Conservation (phyloP, 192 early-diverging fungal genomes). For the Chytriomyces confervae region DNA sequence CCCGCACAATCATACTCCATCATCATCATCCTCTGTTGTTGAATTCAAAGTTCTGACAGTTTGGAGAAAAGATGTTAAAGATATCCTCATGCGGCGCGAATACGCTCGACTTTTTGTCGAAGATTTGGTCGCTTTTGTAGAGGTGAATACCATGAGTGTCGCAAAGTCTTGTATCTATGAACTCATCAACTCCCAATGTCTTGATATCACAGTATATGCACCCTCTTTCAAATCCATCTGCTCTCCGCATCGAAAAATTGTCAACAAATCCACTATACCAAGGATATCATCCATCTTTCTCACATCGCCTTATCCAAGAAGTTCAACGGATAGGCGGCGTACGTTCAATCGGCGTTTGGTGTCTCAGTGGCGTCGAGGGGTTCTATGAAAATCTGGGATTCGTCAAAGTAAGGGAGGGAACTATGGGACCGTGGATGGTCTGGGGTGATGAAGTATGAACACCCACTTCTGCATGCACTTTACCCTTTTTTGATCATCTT, state of each 20-base stretch:
- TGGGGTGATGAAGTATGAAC: constrained; percentile 9
- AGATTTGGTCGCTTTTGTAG: constrained; percentile 31
- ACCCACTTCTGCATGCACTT: no score
- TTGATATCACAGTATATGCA: constrained; percentile 18
- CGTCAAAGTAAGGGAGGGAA: constrained; percentile 11
- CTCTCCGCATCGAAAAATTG: constrained; percentile 27
- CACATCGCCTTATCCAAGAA: constrained; percentile 17
- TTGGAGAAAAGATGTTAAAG: constrained; percentile 21
- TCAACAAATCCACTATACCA: constrained; percentile 8
- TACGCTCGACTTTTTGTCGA: neutral
- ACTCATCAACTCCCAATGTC: neutral
- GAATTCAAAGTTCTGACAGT: constrained; percentile 26
- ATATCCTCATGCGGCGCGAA: constrained; percentile 8
- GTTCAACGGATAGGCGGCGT: constrained; percentile 10
- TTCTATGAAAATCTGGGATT: constrained; percentile 30
- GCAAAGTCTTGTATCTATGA: neutral
- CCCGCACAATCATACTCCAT: neutral
- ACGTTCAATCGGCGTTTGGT: constrained; percentile 31
- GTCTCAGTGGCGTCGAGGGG: constrained; percentile 16
- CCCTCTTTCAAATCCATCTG: neutral
- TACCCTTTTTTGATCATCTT: no score
- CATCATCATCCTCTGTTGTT: neutral
- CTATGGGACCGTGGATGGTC: constrained; percentile 34
- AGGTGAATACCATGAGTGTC: neutral
- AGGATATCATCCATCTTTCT: constrained; percentile 5